Percentiles rank a stretch among this genome's conserved stretches.
Conservation (phyloP, 345 rosid genomes). For the Laguncularia racemosa region DNA sequence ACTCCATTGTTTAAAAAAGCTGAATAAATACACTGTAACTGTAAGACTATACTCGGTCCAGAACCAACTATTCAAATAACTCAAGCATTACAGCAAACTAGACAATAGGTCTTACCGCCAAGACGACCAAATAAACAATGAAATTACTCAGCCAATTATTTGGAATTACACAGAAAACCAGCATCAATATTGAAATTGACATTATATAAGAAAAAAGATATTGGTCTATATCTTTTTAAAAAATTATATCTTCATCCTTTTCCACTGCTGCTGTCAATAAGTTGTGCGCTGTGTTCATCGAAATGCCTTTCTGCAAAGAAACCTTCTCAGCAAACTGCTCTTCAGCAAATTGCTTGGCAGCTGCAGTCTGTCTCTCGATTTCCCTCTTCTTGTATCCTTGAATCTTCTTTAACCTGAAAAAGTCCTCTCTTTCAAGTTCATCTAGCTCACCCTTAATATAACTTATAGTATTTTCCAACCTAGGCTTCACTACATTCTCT, state of each 20-base stretch:
- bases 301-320: conserved; percentile 14
- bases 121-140: too few relatives aligned
- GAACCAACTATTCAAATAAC: too few relatives aligned
- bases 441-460: conserved; percentile 19
- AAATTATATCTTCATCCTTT: conserved; percentile 18
- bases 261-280: conserved; percentile 8
- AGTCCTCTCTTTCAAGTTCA: conserved; percentile 20
- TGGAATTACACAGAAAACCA: too few relatives aligned
- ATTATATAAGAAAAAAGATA: too few relatives aligned
- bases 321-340: conserved; percentile 16
- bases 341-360: conserved; percentile 12
- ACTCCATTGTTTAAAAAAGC: too few relatives aligned
- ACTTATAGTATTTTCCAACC: conserved; percentile 16
- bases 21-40: too few relatives aligned
- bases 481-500: conserved; percentile 21
- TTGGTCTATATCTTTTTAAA: conserved; percentile 4
- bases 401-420: conserved; percentile 21
- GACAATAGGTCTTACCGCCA: too few relatives aligned
- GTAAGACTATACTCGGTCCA: too few relatives aligned
- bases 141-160: too few relatives aligned
- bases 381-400: conserved; percentile 21
- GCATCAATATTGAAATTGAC: too few relatives aligned
- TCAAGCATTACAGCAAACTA: too few relatives aligned
- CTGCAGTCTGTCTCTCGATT: conserved; percentile 10
- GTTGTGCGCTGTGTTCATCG: conserved; percentile 9